Conservation (phyloP, 129 eudicot species). For the Erigeron canadensis region DNA sequence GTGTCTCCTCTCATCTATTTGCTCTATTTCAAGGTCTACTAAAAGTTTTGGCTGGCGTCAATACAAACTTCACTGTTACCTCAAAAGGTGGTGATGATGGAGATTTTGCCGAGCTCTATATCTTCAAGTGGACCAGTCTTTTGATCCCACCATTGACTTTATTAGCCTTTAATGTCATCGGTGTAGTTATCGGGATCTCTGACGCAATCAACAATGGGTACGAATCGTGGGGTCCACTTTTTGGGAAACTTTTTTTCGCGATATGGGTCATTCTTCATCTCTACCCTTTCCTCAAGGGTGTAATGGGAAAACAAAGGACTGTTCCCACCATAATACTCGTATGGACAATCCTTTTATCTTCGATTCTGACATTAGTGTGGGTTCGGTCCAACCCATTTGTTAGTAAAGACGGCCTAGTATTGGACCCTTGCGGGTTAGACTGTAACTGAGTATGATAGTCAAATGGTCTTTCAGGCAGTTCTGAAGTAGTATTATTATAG, state of each 20-base stretch:
- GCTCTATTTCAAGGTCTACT: conserved; percentile 74
- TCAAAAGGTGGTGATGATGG: conserved; percentile 79
- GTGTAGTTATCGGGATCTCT: conserved; percentile 59
- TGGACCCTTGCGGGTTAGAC: conserved; percentile 66
- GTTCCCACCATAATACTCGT: conserved; percentile 63
- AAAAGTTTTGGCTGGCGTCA: conserved; percentile 70
- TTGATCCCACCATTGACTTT: conserved; percentile 71
- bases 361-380: conserved; percentile 67
- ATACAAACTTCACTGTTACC: conserved; percentile 76
- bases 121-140: conserved; percentile 71
- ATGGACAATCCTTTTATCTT: conserved; percentile 70
- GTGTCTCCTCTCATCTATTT: conserved; percentile 71
- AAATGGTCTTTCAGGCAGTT: neutral
- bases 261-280: conserved; percentile 75
- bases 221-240: conserved; percentile 82
- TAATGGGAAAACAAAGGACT: conserved; percentile 57
- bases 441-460: conserved; percentile 36
- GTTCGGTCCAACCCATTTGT: conserved; percentile 69
- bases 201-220: conserved; percentile 74
- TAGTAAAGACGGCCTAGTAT: conserved; percentile 54
- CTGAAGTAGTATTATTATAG: conserved; percentile 19
- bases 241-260: conserved; percentile 64
- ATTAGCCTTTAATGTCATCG: conserved; percentile 51
- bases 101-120: conserved; percentile 58
- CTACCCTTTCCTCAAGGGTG: conserved; percentile 77